phyloP scores from a whole-genome alignment of 306 rosid genomes.

The Sophora flavescens region DNA sequence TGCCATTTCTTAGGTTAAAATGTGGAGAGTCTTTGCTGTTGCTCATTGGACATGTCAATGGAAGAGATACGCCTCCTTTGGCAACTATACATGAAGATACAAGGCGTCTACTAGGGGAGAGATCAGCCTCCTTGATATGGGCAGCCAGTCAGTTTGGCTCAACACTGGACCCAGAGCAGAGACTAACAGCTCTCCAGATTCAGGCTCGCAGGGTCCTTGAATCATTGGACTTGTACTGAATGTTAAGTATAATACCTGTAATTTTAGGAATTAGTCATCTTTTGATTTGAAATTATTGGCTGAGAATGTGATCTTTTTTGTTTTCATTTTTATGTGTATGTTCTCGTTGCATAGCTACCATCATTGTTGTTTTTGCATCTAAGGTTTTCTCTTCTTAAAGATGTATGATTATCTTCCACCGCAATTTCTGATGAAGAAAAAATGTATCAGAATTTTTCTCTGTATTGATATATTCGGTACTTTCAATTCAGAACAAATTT shows the following conservation, averaged over 20 bases:
- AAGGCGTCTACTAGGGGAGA: conserved; percentile 88
- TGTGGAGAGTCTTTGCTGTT: conserved; percentile 93
- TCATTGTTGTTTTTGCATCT: conserved; percentile 11
- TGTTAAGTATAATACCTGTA: conserved; percentile 6
- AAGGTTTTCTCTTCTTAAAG: background rate
- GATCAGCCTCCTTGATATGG: conserved; percentile 96
- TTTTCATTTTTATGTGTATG: conserved; percentile 8
- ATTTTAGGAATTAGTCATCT: conserved; percentile 3
- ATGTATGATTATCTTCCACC: conserved; percentile 16
- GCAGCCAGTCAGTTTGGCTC: conserved; percentile 97
- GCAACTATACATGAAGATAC: conserved; percentile 86
- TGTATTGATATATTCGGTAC: conserved; percentile 3
- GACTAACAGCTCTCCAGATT: conserved; percentile 82
- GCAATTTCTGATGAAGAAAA: background rate
- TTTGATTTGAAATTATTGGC: conserved; percentile 21
- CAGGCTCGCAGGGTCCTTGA: conserved; percentile 94
- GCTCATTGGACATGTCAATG: conserved; percentile 89
- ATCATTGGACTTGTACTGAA: conserved; percentile 82
- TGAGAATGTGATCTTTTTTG: conserved; percentile 10
- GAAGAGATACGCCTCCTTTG: conserved; percentile 76
- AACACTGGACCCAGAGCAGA: conserved; percentile 86
- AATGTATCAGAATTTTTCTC: background rate
- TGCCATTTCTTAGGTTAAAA: conserved; percentile 68
- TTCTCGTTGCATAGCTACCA: conserved; percentile 6
- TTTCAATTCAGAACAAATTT: background rate